Percentiles rank a stretch among this genome's conserved stretches.
phyloP scores from a whole-genome alignment of 164 flowering plant species.

The Kalanchoe fedtschenkoi region DNA sequence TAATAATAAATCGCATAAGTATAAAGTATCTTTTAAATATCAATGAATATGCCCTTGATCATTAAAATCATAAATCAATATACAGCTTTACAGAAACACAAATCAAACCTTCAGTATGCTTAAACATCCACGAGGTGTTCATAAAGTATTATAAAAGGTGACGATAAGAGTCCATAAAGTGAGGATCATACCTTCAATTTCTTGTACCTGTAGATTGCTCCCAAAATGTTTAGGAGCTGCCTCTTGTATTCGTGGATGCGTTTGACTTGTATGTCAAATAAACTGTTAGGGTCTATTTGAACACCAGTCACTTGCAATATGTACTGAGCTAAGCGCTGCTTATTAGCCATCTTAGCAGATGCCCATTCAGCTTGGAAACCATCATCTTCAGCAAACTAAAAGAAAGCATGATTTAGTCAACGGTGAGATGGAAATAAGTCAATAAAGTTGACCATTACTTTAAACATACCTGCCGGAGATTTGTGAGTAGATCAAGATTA shows the following conservation, averaged over 20 bases:
- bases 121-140: background rate
- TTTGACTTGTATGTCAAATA: conserved; percentile 97
- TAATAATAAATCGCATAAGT: background rate
- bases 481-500: conserved; percentile 66
- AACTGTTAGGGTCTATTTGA: conserved; percentile 65
- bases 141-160: background rate
- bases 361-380: conserved; percentile 84
- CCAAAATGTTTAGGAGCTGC: conserved; percentile 81
- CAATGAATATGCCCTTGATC: background rate
- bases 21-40: background rate
- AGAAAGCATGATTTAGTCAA: conserved; percentile 9
- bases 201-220: conserved; percentile 83
- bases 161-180: background rate
- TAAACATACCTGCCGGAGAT: conserved; percentile 58
- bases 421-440: background rate
- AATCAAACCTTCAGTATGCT: background rate
- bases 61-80: too few species aligned
- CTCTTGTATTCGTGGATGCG: conserved; percentile 97
- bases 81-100: background rate
- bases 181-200: conserved; percentile 64
- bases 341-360: conserved; percentile 89
- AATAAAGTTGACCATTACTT: background rate
- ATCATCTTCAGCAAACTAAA: conserved; percentile 71
- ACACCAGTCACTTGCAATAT: conserved; percentile 69
- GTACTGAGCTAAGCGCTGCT: conserved; percentile 67